A percentile compares a stretch with the other conserved stretches of the same genome.
Conservation (phyloP, 2,329 filamentous ascomycete species). For the Stachybotrys elegans region DNA sequence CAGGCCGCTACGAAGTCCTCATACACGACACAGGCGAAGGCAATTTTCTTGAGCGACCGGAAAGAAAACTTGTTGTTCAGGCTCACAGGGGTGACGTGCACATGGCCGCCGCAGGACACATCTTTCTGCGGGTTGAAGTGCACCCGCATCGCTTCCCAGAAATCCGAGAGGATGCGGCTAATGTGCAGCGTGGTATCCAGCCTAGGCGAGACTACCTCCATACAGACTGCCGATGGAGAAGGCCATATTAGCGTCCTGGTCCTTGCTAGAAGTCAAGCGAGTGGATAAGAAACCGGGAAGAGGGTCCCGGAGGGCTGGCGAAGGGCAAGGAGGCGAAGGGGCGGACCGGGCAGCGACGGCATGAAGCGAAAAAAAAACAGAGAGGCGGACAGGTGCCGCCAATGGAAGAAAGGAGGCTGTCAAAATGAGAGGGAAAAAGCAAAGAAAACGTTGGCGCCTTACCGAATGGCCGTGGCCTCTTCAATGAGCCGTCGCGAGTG, state of each 20-base stretch:
- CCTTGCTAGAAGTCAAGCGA: neutral
- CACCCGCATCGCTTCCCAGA: slow-evolving; percentile 37
- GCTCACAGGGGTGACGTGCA: slow-evolving; percentile 32
- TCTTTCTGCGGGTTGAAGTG: slow-evolving; percentile 32
- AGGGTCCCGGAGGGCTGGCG: neutral
- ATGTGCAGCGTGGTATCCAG: slow-evolving; percentile 28
- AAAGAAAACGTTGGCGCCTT: slow-evolving; percentile 7
- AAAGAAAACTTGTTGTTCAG: slow-evolving; percentile 29
- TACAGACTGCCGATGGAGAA: slow-evolving; percentile 23
- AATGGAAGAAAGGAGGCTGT: neutral
- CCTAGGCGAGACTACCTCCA: slow-evolving; percentile 35
- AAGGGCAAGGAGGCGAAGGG: neutral
- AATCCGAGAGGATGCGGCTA: slow-evolving; percentile 28
- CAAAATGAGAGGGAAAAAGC: neutral
- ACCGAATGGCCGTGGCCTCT: slow-evolving; percentile 30
- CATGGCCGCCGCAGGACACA: slow-evolving; percentile 31
- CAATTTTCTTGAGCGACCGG: slow-evolving; percentile 28
- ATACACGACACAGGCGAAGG: slow-evolving; percentile 28
- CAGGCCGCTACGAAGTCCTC: slow-evolving; percentile 28
- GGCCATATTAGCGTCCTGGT: slow-evolving; percentile 4
- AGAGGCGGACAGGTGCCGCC: no score
- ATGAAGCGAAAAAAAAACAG: no score
- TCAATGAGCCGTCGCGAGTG: slow-evolving; percentile 33
- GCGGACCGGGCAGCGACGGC: no score
- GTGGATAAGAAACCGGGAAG: slow-evolving; percentile 5